Conservation (phyloP, 1,284 basidiomycete genomes). For the Fomes fomentarius region DNA sequence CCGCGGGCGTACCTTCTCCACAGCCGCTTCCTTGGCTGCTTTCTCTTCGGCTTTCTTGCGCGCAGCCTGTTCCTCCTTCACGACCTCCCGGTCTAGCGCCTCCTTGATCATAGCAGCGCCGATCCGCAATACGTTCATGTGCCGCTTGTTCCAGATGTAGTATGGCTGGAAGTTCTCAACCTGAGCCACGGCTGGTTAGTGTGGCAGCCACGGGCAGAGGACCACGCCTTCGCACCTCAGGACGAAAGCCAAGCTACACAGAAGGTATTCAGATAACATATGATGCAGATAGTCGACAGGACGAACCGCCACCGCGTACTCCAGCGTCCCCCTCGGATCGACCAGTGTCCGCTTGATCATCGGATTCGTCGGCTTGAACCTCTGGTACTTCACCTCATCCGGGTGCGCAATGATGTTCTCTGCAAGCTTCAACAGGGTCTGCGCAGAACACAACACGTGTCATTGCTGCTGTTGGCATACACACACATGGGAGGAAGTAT, state of each 20-base stretch:
- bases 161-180: constrained; percentile 53
- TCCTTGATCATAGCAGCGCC: constrained; percentile 70
- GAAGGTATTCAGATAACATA: background rate
- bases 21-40: constrained; percentile 52
- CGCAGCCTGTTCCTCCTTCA: constrained; percentile 54
- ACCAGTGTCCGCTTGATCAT: constrained; percentile 64
- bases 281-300: background rate
- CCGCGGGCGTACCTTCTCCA: constrained; percentile 52
- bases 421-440: constrained; percentile 72
- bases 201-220: background rate
- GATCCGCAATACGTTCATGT: constrained; percentile 57
- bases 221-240: constrained; percentile 46
- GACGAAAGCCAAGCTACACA: constrained; percentile 70
- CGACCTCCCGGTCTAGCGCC: constrained; percentile 52
- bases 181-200: constrained; percentile 23
- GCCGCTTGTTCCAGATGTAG: constrained; percentile 61
- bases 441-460: constrained; percentile 8
- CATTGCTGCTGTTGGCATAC: background rate
- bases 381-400: constrained; percentile 67
- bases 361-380: constrained; percentile 75
- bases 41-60: constrained; percentile 57
- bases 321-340: constrained; percentile 71
- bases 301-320: constrained; percentile 75
- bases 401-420: constrained; percentile 75
- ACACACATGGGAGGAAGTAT: constrained; percentile 24